Conservation (phyloP, 1,284 basidiomycete genomes). For the Cutaneotrichosporon arboriforme region DNA sequence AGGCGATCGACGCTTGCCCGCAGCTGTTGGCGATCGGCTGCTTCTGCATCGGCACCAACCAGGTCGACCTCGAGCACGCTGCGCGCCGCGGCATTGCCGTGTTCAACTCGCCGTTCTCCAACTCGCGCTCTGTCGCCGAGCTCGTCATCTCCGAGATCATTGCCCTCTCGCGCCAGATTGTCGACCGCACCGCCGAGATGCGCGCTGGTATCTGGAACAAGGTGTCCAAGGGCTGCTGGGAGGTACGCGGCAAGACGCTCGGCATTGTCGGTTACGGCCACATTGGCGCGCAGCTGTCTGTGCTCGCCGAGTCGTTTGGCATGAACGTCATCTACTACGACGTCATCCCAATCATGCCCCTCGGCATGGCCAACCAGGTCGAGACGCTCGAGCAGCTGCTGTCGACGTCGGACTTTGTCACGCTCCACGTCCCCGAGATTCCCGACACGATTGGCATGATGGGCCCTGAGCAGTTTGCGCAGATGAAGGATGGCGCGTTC, state of each 20-base stretch:
- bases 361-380: slow-evolving; percentile 87
- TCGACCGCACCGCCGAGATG: slow-evolving; percentile 84
- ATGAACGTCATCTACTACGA: slow-evolving; percentile 97
- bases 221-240: slow-evolving; percentile 97
- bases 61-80: slow-evolving; percentile 85
- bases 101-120: slow-evolving; percentile 99
- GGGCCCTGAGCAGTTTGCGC: slow-evolving; percentile 64
- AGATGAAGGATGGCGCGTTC: slow-evolving; percentile 94
- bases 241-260: slow-evolving; percentile 93
- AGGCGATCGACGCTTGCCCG: slow-evolving; percentile 76
- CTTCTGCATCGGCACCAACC: slow-evolving; percentile 99
- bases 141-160: slow-evolving; percentile 94
- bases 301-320: slow-evolving; percentile 93
- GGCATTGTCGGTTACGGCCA: slow-evolving; percentile 99
- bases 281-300: slow-evolving; percentile 95
- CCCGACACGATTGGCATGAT: slow-evolving; percentile 97
- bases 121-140: slow-evolving; percentile 98
- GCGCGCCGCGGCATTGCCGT: slow-evolving; percentile 89
- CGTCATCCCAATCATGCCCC: slow-evolving; percentile 94
- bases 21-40: slow-evolving; percentile 96
- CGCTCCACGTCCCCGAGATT: slow-evolving; percentile 93
- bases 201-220: slow-evolving; percentile 95
- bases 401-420: slow-evolving; percentile 80
- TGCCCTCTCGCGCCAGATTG: slow-evolving; percentile 87
- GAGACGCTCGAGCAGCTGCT: slow-evolving; percentile 77